Evolutionary conservation across 176 grass and related monocot genomes (phyloP).

Genomic region (Thalia dealbata): DNA sequence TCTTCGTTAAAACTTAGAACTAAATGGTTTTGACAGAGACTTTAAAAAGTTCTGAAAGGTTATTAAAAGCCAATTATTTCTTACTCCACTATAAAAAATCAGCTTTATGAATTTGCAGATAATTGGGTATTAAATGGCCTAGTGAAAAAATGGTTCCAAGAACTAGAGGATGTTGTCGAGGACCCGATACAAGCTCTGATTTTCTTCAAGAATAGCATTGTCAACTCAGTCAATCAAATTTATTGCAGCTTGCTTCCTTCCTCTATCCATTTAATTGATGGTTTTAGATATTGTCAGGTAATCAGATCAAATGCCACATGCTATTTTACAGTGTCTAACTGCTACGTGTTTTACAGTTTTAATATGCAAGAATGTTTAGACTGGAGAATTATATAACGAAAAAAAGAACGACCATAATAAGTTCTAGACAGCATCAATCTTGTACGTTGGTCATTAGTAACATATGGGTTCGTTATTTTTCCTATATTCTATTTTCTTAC

Average conservation of each 20-base stretch:
- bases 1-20: too few species aligned
- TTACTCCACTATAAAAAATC: slow-evolving; percentile 16
- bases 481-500: neutral
- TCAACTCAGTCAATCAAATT: slow-evolving; percentile 51
- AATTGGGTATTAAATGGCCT: slow-evolving; percentile 47
- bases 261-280: slow-evolving; percentile 50
- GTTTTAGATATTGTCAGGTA: slow-evolving; percentile 74
- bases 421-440: neutral
- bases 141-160: slow-evolving; percentile 85
- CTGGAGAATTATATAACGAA: neutral
- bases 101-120: slow-evolving; percentile 35
- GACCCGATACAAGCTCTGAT: slow-evolving; percentile 53
- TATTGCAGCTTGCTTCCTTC: slow-evolving; percentile 62
- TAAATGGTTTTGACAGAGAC: neutral
- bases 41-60: neutral
- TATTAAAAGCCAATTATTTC: neutral
- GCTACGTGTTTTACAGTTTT: neutral
- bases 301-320: neutral
- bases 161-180: slow-evolving; percentile 66
- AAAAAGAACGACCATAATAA: neutral
- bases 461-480: neutral
- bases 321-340: neutral
- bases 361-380: neutral
- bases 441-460: neutral
- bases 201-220: slow-evolving; percentile 55